A percentile compares a stretch with the other conserved stretches of the same genome.
Conservation (phyloP, 495 filamentous ascomycete species). For the Aspergillus ostianus region DNA sequence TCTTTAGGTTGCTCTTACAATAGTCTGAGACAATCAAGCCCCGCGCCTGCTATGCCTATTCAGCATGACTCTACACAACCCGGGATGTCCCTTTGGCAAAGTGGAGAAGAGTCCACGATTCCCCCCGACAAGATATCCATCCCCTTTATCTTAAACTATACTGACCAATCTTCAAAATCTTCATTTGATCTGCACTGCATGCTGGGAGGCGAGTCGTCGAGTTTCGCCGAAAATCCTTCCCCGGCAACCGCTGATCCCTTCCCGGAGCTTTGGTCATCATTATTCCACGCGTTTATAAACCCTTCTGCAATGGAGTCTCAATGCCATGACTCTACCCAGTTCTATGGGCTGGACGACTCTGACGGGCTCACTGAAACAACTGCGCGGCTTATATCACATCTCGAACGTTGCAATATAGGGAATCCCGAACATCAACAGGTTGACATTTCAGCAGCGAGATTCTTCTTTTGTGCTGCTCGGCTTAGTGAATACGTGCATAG, state of each 20-base stretch:
- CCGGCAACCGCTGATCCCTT: neutral
- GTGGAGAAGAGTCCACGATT: no score
- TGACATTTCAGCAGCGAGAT: neutral
- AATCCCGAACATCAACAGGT: neutral
- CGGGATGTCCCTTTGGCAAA: no score
- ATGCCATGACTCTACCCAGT: neutral
- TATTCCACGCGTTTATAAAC: neutral
- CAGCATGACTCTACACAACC: neutral
- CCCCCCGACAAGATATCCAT: neutral
- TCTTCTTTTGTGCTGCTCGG: neutral
- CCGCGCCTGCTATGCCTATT: neutral
- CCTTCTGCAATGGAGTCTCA: neutral
- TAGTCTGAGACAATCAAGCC: neutral
- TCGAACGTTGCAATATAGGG: neutral
- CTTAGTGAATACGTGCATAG: neutral
- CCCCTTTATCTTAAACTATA: constrained; percentile 6
- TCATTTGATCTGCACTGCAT: neutral
- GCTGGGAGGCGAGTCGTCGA: neutral
- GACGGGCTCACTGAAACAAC: neutral
- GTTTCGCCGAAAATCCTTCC: neutral
- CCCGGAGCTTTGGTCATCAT: neutral
- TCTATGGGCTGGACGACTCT: neutral
- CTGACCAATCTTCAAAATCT: neutral
- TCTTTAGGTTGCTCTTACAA: neutral
- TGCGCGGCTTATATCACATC: neutral